Conservation (phyloP, 176 grass and related monocot genomes). For the Triticum turgidum region DNA sequence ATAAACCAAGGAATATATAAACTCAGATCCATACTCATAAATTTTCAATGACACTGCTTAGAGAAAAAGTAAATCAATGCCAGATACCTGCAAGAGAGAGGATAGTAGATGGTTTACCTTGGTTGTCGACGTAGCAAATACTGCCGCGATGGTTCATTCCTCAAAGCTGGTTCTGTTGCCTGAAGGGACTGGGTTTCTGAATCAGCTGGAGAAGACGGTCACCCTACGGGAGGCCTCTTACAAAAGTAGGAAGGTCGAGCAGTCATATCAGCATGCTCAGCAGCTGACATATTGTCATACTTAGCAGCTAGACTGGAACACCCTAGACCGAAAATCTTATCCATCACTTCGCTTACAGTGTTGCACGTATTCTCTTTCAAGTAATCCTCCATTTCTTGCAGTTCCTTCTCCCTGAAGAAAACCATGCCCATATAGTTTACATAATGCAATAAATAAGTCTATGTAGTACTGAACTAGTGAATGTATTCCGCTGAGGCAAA, state of each 20-base stretch:
- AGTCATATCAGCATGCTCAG: not conserved
- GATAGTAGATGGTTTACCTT: not conserved
- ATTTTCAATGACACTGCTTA: not conserved
- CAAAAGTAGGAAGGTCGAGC: not conserved
- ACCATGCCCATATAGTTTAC: not conserved
- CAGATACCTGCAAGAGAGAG: not conserved
- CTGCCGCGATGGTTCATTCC: not conserved
- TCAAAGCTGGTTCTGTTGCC: not conserved
- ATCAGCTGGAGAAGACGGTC: not conserved
- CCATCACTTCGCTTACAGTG: not conserved
- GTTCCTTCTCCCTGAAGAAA: conserved; percentile 7
- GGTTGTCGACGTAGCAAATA: not conserved
- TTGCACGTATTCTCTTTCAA: not conserved
- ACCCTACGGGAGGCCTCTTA: not conserved
- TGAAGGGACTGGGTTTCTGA: not conserved
- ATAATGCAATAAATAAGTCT: not conserved
- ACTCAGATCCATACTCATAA: not conserved
- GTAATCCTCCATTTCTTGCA: not conserved
- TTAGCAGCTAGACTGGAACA: not conserved
- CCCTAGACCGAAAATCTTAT: not conserved
- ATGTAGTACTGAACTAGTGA: not conserved
- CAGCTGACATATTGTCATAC: not conserved
- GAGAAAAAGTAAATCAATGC: not conserved
- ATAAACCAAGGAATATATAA: too few relatives aligned
- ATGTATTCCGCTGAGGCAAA: not conserved